phyloP scores from a whole-genome alignment of 257 asterid species.

The Paraleonurus japonicus region DNA sequence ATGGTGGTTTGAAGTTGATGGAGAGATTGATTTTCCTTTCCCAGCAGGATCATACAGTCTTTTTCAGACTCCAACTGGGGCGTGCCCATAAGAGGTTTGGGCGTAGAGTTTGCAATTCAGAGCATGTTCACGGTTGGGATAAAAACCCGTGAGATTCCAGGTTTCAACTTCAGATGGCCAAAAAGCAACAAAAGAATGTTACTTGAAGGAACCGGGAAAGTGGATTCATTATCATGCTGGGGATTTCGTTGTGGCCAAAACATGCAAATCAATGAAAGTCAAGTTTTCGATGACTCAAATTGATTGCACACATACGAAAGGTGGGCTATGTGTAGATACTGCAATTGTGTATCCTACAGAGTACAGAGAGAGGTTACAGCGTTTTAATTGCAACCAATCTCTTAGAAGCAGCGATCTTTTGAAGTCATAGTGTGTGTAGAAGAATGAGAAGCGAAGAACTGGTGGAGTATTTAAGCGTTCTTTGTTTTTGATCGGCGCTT shows the following conservation, averaged over 20 bases:
- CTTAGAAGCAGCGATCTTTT: constrained; percentile 12
- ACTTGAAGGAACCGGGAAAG: constrained; percentile 68
- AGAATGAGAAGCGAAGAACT: background rate
- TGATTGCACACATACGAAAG: constrained; percentile 92
- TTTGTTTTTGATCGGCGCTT: background rate
- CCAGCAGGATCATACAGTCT: constrained; percentile 79
- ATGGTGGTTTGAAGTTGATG: constrained; percentile 95
- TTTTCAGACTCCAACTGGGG: constrained; percentile 77
- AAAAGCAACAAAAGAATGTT: constrained; percentile 67
- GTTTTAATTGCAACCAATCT: constrained; percentile 45
- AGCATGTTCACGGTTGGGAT: constrained; percentile 94
- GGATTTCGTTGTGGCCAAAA: constrained; percentile 50
- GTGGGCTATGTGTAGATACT: constrained; percentile 91
- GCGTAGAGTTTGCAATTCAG: constrained; percentile 55
- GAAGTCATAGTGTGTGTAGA: background rate
- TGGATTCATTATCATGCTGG: constrained; percentile 79
- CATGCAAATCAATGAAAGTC: constrained; percentile 46
- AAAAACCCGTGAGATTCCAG: constrained; percentile 71
- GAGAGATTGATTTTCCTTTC: constrained; percentile 85
- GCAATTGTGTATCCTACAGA: constrained; percentile 65
- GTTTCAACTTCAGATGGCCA: constrained; percentile 79
- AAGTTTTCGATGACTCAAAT: constrained; percentile 90
- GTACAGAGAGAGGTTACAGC: constrained; percentile 60
- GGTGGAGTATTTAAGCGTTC: background rate
- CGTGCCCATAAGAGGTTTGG: constrained; percentile 62